These are phyloP conservation scores for Fusarium keratoplasticum DNA, from an alignment of 2,329 filamentous ascomycete genomes.

Conservation along the genomic window DNA sequence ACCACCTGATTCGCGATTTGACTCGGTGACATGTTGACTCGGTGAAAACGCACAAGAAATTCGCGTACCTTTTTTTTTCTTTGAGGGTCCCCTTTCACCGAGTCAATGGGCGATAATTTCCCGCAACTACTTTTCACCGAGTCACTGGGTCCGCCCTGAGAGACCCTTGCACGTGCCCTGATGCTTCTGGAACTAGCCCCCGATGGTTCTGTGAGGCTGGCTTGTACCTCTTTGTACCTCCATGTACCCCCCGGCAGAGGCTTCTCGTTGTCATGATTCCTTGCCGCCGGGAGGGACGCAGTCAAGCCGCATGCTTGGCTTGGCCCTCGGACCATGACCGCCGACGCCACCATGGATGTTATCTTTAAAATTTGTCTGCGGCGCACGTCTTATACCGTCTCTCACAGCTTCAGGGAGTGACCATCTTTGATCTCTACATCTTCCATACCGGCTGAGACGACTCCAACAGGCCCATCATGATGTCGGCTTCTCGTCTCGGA, in stretches of 20 bases:
- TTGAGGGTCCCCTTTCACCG: slow-evolving; percentile 17
- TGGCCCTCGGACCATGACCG: slow-evolving; percentile 35
- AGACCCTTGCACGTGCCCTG: not conserved
- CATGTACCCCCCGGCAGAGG: slow-evolving; percentile 30
- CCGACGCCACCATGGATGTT: slow-evolving; percentile 33
- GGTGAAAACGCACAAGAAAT: slow-evolving; percentile 12
- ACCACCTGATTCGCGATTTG: slow-evolving; percentile 29
- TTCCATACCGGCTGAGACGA: slow-evolving; percentile 1
- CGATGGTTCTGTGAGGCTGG: not conserved
- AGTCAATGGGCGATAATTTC: slow-evolving; percentile 18
- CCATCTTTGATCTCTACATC: not conserved
- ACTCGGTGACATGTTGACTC: slow-evolving; percentile 30
- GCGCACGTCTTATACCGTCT: slow-evolving; percentile 10
- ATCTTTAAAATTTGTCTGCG: slow-evolving; percentile 32
- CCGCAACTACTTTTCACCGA: slow-evolving; percentile 29
- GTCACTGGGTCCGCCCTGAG: slow-evolving; percentile 19
- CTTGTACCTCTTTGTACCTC: not conserved
- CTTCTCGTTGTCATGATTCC: not conserved
- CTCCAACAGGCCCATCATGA: slow-evolving; percentile 31
- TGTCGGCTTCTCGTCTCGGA: slow-evolving; percentile 43
- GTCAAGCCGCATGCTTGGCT: slow-evolving; percentile 15
- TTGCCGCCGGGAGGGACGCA: slow-evolving; percentile 3
- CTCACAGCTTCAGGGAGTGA: slow-evolving; percentile 1
- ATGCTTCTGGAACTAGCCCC: slow-evolving; percentile 24
- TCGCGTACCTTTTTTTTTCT: slow-evolving; percentile 11